Percentiles rank a stretch among this genome's conserved stretches.
These are phyloP conservation scores for Hylodesmum podocarpum DNA, from an alignment of 306 rosid species.

Conservation along the genomic window DNA sequence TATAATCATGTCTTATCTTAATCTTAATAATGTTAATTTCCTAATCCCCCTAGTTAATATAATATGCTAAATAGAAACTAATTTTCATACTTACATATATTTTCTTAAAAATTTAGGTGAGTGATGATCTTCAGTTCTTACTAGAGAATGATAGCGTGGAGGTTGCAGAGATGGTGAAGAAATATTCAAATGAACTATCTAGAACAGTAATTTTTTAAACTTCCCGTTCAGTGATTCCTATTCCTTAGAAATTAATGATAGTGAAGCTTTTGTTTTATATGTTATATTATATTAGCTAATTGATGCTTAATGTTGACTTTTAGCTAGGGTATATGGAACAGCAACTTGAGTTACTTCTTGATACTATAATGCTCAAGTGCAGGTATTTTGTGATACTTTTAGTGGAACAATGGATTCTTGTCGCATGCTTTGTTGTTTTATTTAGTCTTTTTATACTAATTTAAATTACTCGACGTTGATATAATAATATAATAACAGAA, in stretches of 20 bases:
- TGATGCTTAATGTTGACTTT: constrained; percentile 21
- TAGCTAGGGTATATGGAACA: constrained; percentile 82
- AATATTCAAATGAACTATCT: constrained; percentile 55
- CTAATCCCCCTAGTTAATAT: no score
- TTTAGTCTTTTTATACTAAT: background rate
- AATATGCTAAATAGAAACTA: constrained; percentile 20
- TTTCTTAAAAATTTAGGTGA: constrained; percentile 43
- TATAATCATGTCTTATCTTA: no score
- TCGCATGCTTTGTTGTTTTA: background rate
- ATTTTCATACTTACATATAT: background rate
- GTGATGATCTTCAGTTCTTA: constrained; percentile 51
- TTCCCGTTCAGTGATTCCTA: background rate
- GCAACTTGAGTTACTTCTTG: constrained; percentile 73
- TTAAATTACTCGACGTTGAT: background rate
- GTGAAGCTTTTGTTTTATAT: background rate
- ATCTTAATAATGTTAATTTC: no score
- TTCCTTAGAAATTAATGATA: background rate
- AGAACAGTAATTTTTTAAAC: constrained; percentile 53
- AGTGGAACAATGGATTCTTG: background rate
- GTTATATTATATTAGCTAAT: constrained; percentile 9
- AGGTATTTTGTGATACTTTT: constrained; percentile 47
- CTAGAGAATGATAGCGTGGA: constrained; percentile 47
- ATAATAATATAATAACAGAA: background rate
- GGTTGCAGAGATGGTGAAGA: constrained; percentile 54
- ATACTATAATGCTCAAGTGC: constrained; percentile 55